These are phyloP conservation scores for Macrotyloma uniflorum DNA, from an alignment of 306 rosid genomes.

Conservation along the genomic window DNA sequence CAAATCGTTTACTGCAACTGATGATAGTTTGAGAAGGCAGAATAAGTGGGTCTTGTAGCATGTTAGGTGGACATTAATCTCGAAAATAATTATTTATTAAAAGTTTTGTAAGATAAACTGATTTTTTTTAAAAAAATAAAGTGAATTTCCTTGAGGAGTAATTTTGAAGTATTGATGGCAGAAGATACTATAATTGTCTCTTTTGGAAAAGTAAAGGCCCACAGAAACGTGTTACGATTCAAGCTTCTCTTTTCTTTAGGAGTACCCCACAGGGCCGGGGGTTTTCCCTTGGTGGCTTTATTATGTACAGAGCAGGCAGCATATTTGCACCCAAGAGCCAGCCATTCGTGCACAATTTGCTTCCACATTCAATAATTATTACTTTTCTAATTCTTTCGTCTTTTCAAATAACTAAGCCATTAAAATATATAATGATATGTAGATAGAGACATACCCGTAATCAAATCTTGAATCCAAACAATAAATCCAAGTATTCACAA, in stretches of 20 bases:
- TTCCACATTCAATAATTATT: no score
- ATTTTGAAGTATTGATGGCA: conserved; percentile 36
- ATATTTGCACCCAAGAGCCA: background rate
- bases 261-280: conserved; percentile 24
- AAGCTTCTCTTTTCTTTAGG: background rate
- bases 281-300: background rate
- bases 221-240: conserved; percentile 26
- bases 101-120: background rate
- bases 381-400: no score
- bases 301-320: background rate
- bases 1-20: background rate
- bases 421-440: no score
- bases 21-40: background rate
- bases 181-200: conserved; percentile 43
- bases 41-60: background rate
- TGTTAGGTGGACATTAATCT: background rate
- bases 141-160: background rate
- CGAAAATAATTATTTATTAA: background rate
- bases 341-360: background rate
- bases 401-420: no score
- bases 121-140: no score
- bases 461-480: background rate
- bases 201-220: conserved; percentile 34
- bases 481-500: no score
- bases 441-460: no score